Evolutionary conservation across 257 asterid species (phyloP).

Genomic region (Eustoma russellianum): DNA sequence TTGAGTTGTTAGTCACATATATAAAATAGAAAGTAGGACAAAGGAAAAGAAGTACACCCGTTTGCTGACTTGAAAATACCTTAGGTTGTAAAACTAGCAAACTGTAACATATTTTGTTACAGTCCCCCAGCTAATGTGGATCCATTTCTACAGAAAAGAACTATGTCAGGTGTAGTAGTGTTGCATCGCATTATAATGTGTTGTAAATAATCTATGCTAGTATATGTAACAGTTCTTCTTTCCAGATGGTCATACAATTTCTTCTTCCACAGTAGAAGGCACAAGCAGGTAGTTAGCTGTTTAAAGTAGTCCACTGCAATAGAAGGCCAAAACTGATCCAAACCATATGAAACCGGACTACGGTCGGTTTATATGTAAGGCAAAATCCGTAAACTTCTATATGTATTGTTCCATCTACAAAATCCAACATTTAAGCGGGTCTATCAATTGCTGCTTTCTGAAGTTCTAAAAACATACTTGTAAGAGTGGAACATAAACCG

Average conservation of each 20-base stretch:
- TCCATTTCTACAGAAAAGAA: conserved; percentile 74
- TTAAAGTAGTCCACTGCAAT: conserved; percentile 56
- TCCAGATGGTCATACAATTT: conserved; percentile 90
- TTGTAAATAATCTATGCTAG: too few species aligned
- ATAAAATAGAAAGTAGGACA: not conserved
- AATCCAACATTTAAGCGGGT: too few species aligned
- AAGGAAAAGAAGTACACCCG: not conserved
- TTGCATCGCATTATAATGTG: not conserved
- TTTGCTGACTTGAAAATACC: conserved; percentile 14
- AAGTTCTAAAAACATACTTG: too few species aligned
- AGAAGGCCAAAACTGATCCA: too few species aligned
- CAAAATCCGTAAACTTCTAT: too few species aligned
- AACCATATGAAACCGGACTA: too few species aligned
- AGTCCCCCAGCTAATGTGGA: conserved; percentile 82
- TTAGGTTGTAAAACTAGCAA: conserved; percentile 83
- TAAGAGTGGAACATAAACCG: too few species aligned
- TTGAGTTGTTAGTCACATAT: conserved; percentile 26
- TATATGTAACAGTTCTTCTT: not conserved
- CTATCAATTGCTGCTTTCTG: too few species aligned
- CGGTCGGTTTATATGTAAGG: too few species aligned
- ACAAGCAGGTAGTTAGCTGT: conserved; percentile 87
- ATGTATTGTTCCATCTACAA: too few species aligned
- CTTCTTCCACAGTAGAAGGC: conserved; percentile 90
- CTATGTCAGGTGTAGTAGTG: conserved; percentile 46
- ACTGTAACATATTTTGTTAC: conserved; percentile 88